Conservation (phyloP, 495 filamentous ascomycete genomes). For the Penicillium tannophilum region DNA sequence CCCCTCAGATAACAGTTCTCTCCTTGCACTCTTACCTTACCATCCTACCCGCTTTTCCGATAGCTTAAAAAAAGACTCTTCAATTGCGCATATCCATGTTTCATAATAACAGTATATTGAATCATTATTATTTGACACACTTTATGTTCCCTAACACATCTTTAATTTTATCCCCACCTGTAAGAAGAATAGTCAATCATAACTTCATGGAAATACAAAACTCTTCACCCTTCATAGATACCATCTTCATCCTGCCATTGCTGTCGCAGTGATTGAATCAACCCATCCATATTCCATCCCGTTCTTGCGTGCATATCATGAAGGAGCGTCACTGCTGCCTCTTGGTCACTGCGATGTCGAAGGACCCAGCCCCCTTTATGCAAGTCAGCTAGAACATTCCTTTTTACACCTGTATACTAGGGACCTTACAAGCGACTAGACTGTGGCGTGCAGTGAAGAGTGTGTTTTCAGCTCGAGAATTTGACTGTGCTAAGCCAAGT, state of each 20-base stretch:
- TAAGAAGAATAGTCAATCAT: not conserved
- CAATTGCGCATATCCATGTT: too few species aligned
- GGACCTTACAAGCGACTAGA: conserved; percentile 30
- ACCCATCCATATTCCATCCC: conserved; percentile 34
- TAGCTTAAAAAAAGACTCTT: too few species aligned
- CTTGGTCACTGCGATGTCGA: conserved; percentile 28
- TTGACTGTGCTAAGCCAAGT: conserved; percentile 33
- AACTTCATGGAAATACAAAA: too few species aligned
- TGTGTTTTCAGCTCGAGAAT: conserved; percentile 33
- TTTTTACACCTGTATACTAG: not conserved
- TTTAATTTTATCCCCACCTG: conserved; percentile 8
- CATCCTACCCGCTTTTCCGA: too few species aligned
- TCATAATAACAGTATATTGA: too few species aligned
- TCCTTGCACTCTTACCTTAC: too few species aligned
- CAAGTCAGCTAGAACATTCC: conserved; percentile 4
- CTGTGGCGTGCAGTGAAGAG: conserved; percentile 36
- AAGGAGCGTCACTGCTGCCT: conserved; percentile 28
- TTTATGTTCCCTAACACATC: conserved; percentile 17
- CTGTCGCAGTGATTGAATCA: conserved; percentile 24
- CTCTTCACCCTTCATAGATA: not conserved
- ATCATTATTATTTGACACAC: not conserved
- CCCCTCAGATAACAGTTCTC: not conserved
- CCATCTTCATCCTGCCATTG: conserved; percentile 30
- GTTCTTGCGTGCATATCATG: conserved; percentile 30
- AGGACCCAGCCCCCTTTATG: conserved; percentile 33